A percentile compares a stretch with the other conserved stretches of the same genome.
phyloP scores from a whole-genome alignment of 83 land plant species.

The Picea abies region DNA sequence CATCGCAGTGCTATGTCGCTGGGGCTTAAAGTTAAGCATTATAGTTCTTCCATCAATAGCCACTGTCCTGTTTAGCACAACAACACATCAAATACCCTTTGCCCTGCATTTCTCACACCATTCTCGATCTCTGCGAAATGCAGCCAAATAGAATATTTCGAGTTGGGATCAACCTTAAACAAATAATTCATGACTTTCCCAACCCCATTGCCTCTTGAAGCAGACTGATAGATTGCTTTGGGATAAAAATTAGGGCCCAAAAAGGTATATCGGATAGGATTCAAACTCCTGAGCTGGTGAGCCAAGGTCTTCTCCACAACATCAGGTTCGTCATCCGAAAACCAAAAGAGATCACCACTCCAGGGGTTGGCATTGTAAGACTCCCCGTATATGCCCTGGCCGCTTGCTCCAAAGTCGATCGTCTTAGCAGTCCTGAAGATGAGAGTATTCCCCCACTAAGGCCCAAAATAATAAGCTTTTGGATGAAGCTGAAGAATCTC shows the following conservation, averaged over 20 bases:
- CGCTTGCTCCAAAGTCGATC: conserved; percentile 51
- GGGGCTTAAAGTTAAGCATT: conserved; percentile 57
- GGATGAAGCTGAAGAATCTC: conserved; percentile 85
- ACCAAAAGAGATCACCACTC: conserved; percentile 86
- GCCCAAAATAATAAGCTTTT: conserved; percentile 64
- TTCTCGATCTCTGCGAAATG: conserved; percentile 93
- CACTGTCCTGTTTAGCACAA: conserved; percentile 75
- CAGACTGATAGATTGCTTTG: conserved; percentile 71
- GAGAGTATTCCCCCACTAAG: conserved; percentile 24
- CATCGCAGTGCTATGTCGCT: conserved; percentile 46
- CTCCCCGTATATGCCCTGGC: conserved; percentile 52
- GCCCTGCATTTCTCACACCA: conserved; percentile 44
- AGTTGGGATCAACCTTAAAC: conserved; percentile 77
- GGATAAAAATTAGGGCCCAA: conserved; percentile 82
- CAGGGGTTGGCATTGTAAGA: background rate
- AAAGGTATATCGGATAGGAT: conserved; percentile 38
- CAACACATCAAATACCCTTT: conserved; percentile 84
- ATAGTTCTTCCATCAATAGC: conserved; percentile 65
- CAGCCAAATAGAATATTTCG: conserved; percentile 89
- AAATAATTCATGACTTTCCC: conserved; percentile 53
- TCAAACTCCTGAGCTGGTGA: conserved; percentile 26
- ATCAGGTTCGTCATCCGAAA: conserved; percentile 12
- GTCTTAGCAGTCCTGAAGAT: conserved; percentile 68
- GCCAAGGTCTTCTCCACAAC: conserved; percentile 36
- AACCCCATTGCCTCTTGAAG: conserved; percentile 44